These are phyloP conservation scores for Coemansia sp. DNA, from an alignment of 192 early-diverging fungal species.

Conservation along the genomic window DNA sequence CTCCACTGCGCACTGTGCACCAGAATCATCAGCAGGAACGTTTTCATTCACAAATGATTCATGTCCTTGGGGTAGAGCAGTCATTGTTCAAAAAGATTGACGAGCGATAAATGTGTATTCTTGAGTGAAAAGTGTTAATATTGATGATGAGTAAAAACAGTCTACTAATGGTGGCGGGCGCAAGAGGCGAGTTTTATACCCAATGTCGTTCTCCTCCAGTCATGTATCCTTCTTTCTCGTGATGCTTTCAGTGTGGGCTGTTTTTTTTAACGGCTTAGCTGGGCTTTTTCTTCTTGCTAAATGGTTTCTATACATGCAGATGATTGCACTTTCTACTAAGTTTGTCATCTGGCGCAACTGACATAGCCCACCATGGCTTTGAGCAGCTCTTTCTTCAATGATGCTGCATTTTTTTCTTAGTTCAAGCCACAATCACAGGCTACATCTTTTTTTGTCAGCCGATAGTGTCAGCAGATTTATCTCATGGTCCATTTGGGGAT, in stretches of 20 bases:
- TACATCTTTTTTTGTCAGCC: neutral
- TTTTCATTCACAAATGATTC: neutral
- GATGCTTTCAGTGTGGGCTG: neutral
- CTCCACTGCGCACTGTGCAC: too few species aligned
- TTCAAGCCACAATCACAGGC: neutral
- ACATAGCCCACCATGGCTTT: neutral
- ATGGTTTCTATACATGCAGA: neutral
- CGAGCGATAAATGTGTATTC: neutral
- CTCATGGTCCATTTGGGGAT: neutral
- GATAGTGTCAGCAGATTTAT: neutral
- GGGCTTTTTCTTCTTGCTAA: neutral
- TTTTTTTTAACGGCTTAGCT: neutral
- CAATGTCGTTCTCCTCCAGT: neutral
- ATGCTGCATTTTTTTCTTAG: neutral
- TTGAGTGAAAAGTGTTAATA: neutral
- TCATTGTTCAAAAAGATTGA: neutral
- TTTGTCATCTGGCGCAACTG: neutral
- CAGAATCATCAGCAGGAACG: neutral
- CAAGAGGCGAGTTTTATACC: neutral
- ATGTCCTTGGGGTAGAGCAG: neutral
- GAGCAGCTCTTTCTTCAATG: neutral
- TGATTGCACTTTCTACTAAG: slow-evolving; percentile 3
- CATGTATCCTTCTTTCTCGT: neutral
- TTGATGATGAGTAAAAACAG: neutral
- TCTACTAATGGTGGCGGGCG: too few species aligned